These are phyloP conservation scores for Aspergillus neotritici DNA, from an alignment of 2,329 filamentous ascomycete genomes.

Conservation along the genomic window DNA sequence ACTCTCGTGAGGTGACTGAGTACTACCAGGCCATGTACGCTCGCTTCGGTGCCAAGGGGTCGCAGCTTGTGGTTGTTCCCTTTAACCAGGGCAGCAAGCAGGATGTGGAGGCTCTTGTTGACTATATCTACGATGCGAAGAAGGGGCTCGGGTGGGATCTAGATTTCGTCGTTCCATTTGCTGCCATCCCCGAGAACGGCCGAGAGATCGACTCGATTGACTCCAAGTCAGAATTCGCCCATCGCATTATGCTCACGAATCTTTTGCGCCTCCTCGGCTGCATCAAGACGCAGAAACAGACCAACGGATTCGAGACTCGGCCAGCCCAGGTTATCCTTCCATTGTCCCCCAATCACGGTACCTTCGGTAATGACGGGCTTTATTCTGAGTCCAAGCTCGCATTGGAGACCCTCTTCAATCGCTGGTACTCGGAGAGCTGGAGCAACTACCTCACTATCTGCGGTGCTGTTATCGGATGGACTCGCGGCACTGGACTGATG, in stretches of 20 bases:
- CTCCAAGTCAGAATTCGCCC: constrained; percentile 94
- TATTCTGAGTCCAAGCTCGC: constrained; percentile 98
- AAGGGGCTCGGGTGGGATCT: constrained; percentile 97
- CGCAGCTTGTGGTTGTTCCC: constrained; percentile 93
- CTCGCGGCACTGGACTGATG: constrained; percentile 96
- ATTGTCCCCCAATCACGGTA: constrained; percentile 95
- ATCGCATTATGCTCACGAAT: constrained; percentile 99
- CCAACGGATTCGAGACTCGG: constrained; percentile 84
- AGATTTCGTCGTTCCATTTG: constrained; percentile 92
- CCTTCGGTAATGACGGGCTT: constrained; percentile 93
- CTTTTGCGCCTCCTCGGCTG: constrained; percentile 81
- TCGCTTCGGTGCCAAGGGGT: constrained; percentile 85
- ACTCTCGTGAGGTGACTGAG: constrained; percentile 94
- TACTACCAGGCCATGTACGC: constrained; percentile 99
- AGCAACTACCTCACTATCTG: constrained; percentile 96
- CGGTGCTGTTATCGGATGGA: constrained; percentile 98
- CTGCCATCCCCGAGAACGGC: constrained; percentile 94
- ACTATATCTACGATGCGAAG: constrained; percentile 97
- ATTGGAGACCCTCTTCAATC: constrained; percentile 94
- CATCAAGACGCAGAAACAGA: constrained; percentile 85
- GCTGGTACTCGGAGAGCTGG: constrained; percentile 98
- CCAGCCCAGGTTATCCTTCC: constrained; percentile 95
- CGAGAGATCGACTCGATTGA: constrained; percentile 96
- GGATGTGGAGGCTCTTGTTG: constrained; percentile 85
- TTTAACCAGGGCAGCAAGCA: constrained; percentile 99